Evolutionary conservation across 352 stramenopile genomes (phyloP).

Genomic region (Thalassiosira exigua): DNA sequence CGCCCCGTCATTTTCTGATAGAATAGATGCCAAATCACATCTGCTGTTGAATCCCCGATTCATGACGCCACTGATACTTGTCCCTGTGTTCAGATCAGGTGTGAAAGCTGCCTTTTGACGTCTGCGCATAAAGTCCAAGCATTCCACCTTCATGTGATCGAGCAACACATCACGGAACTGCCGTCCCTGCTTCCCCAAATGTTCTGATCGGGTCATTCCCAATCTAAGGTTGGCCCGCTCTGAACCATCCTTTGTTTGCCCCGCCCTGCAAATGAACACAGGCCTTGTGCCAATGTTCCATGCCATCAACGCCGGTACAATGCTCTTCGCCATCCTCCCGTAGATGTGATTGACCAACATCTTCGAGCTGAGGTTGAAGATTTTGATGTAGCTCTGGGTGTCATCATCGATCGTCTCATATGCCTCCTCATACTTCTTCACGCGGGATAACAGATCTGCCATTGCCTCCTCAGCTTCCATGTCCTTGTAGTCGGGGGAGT

Average conservation of each 20-base stretch:
- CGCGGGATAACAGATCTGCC: slow-evolving; percentile 88
- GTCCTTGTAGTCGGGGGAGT: slow-evolving; percentile 90
- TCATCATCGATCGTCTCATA: slow-evolving; percentile 86
- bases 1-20: slow-evolving; percentile 19
- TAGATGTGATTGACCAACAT: slow-evolving; percentile 85
- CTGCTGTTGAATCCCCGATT: slow-evolving; percentile 13
- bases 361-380: slow-evolving; percentile 84
- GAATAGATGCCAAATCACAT: background rate
- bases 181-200: slow-evolving; percentile 60
- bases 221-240: background rate
- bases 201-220: slow-evolving; percentile 57
- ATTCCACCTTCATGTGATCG: slow-evolving; percentile 71
- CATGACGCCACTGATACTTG: slow-evolving; percentile 70
- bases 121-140: slow-evolving; percentile 65
- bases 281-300: slow-evolving; percentile 85
- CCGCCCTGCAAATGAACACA: slow-evolving; percentile 72
- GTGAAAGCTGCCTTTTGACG: slow-evolving; percentile 50
- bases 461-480: slow-evolving; percentile 89
- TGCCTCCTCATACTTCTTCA: slow-evolving; percentile 92
- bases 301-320: slow-evolving; percentile 83
- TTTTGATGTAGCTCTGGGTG: slow-evolving; percentile 83
- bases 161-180: slow-evolving; percentile 74
- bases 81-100: slow-evolving; percentile 65
- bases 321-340: slow-evolving; percentile 81
- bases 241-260: background rate